Base-by-base conservation (phyloP, 1,284 basidiomycete species). In the Golubevia pallescens region DNA sequence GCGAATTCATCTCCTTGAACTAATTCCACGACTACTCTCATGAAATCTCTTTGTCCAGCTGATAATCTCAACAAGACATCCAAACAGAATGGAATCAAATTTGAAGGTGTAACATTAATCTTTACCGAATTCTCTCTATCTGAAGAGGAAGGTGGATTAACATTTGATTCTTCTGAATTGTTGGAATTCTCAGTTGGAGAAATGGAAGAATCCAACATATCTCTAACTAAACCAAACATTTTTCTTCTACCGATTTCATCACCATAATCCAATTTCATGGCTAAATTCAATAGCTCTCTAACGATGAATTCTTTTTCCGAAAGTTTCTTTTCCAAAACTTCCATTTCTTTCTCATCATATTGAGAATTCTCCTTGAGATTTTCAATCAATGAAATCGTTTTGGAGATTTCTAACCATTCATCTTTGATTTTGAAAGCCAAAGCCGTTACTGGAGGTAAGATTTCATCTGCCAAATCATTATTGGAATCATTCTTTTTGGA, bases 161-260 rank as follows among this genome's bases (percentile, higher is more conserved):
- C 3, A 38, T 10, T 38, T 38, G 34, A 38, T 38, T 10, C 3
- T 38, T 10, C 10, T 38, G 5, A 10, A 38, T 38, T 38, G 3
- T 10, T 38, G 34, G 34, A 38, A 38, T 38, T 38, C 34, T 38
- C 34, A 38, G 34, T 38, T 38, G 34, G 34, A 38, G 34, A 38
- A 38, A 38, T 38, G 10, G 5, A 5, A 10, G 5, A 38, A 38
- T 38, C 34, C 10, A 38, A 10, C 78, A 84, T 82, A 16, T 84
- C 78, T 34, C 82, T 72, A 8, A 85, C 77, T 4, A 84, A 68
- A 53, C 66, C 69, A 80, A 96, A 96, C 88, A 97, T 93, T 87
- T 94, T 95, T 67, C 95, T 88, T 66, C 96, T 87, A 7, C 97
- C 95, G 77, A 95, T 94, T 86, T 99, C 95, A 86, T 99, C 97